A percentile compares a stretch with the other conserved stretches of the same genome.
Evolutionary conservation across 495 filamentous ascomycete species (phyloP).

Genomic region (Lasiosphaeria hispida): DNA sequence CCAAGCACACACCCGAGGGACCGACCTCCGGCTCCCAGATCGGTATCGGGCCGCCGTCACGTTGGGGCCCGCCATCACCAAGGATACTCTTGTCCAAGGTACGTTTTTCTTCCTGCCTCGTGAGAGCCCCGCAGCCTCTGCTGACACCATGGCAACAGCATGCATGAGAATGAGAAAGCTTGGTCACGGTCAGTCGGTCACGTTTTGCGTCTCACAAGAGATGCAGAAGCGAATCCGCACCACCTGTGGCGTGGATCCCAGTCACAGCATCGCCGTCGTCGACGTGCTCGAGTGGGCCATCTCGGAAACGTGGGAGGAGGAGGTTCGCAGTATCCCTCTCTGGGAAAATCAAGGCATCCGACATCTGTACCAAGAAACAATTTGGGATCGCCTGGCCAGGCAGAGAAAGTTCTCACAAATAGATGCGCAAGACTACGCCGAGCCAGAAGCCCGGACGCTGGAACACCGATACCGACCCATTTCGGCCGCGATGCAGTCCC

Average conservation of each 20-base stretch:
- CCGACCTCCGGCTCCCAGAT: slow-evolving; percentile 63
- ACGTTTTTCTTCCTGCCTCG: slow-evolving; percentile 66
- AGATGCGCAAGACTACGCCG: slow-evolving; percentile 45
- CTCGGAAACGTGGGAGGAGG: no score
- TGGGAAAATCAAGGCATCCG: no score
- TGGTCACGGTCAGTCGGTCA: slow-evolving; percentile 59
- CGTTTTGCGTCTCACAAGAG: slow-evolving; percentile 57
- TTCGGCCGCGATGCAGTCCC: background rate
- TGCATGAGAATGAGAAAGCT: slow-evolving; percentile 67
- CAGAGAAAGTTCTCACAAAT: slow-evolving; percentile 13
- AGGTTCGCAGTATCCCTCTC: no score
- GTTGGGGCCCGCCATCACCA: slow-evolving; percentile 62
- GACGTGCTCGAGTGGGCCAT: slow-evolving; percentile 58
- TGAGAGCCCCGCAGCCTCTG: slow-evolving; percentile 53
- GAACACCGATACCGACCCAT: slow-evolving; percentile 19
- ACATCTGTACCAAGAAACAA: background rate
- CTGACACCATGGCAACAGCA: slow-evolving; percentile 35
- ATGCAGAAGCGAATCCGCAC: slow-evolving; percentile 45
- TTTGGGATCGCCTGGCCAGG: slow-evolving; percentile 47
- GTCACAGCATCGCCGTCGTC: slow-evolving; percentile 40
- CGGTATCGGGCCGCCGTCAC: slow-evolving; percentile 65
- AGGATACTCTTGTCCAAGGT: slow-evolving; percentile 68
- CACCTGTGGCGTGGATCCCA: slow-evolving; percentile 27
- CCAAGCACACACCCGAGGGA: slow-evolving; percentile 73
- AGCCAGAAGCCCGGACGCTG: slow-evolving; percentile 32